These are phyloP conservation scores for Agaricus bisporus DNA, from an alignment of 768 basidiomycete genomes.

Conservation along the genomic window DNA sequence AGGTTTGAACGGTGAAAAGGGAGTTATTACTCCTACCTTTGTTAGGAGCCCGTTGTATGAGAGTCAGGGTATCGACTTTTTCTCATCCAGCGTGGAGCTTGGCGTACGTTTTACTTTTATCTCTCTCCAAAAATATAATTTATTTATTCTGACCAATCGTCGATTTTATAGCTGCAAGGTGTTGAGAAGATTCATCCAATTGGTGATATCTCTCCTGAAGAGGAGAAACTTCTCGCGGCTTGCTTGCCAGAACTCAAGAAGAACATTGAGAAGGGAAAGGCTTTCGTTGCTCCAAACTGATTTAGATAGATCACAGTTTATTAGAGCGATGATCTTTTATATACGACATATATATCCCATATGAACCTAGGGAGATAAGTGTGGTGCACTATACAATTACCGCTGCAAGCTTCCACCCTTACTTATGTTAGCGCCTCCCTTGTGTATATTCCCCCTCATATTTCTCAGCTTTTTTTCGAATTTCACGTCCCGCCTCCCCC, in stretches of 20 bases:
- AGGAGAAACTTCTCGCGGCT: slow-evolving; percentile 81
- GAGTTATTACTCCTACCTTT: slow-evolving; percentile 78
- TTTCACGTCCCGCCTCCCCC: no score
- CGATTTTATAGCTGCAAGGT: slow-evolving; percentile 56
- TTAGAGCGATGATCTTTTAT: background rate
- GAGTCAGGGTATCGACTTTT: slow-evolving; percentile 86
- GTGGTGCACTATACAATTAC: no score
- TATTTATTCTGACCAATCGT: slow-evolving; percentile 13
- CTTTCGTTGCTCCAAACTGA: slow-evolving; percentile 39
- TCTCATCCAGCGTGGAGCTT: slow-evolving; percentile 92
- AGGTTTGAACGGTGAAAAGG: slow-evolving; percentile 85
- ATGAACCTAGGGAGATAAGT: no score
- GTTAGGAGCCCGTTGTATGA: slow-evolving; percentile 86
- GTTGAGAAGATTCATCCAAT: slow-evolving; percentile 89
- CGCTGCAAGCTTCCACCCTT: no score
- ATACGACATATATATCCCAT: background rate
- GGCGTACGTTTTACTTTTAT: slow-evolving; percentile 56
- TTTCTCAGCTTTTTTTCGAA: no score
- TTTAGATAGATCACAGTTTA: background rate
- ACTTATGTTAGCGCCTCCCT: no score
- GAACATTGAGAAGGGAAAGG: slow-evolving; percentile 95
- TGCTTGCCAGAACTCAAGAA: slow-evolving; percentile 91
- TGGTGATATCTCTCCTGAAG: slow-evolving; percentile 72
- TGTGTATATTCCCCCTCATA: no score
- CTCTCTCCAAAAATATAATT: background rate